Evolutionary conservation across 805 yeast genomes (phyloP).

Genomic region (Wickerhamomyces kurtzmanii): DNA sequence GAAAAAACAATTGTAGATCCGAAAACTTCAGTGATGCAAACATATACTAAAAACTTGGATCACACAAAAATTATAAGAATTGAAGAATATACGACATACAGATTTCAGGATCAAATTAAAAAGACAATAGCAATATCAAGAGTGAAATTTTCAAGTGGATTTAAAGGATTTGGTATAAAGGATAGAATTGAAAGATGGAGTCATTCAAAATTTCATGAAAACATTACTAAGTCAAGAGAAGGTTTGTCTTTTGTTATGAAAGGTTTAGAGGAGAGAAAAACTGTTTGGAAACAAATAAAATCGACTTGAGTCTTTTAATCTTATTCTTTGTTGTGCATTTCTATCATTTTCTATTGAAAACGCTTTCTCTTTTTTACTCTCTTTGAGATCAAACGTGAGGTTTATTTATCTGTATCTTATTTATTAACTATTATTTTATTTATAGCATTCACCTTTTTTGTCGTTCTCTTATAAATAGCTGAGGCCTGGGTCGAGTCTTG

Average conservation of each 20-base stretch:
- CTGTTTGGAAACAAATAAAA: neutral
- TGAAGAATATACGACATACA: slow-evolving; percentile 64
- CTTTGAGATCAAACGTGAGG: too few species aligned
- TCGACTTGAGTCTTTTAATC: neutral
- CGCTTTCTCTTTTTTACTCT: too few species aligned
- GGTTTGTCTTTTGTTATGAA: slow-evolving; percentile 80
- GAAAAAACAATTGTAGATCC: slow-evolving; percentile 75
- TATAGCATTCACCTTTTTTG: too few species aligned
- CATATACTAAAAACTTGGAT: slow-evolving; percentile 78
- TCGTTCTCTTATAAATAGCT: too few species aligned
- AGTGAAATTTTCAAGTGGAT: slow-evolving; percentile 66
- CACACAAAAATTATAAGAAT: slow-evolving; percentile 70
- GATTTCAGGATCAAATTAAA: slow-evolving; percentile 19
- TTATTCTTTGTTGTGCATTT: too few species aligned
- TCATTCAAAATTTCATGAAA: slow-evolving; percentile 55
- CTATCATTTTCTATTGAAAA: too few species aligned
- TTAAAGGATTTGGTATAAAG: slow-evolving; percentile 51
- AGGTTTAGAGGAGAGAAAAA: slow-evolving; percentile 29
- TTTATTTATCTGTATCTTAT: too few species aligned
- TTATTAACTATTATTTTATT: too few species aligned
- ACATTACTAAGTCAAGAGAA: slow-evolving; percentile 51
- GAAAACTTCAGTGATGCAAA: slow-evolving; percentile 34
- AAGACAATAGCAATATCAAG: slow-evolving; percentile 40
- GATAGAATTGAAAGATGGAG: slow-evolving; percentile 81
- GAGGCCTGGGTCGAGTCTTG: too few species aligned